Conservation (phyloP, 805 yeast genomes). For the Schwanniomyces vanrijiae region DNA sequence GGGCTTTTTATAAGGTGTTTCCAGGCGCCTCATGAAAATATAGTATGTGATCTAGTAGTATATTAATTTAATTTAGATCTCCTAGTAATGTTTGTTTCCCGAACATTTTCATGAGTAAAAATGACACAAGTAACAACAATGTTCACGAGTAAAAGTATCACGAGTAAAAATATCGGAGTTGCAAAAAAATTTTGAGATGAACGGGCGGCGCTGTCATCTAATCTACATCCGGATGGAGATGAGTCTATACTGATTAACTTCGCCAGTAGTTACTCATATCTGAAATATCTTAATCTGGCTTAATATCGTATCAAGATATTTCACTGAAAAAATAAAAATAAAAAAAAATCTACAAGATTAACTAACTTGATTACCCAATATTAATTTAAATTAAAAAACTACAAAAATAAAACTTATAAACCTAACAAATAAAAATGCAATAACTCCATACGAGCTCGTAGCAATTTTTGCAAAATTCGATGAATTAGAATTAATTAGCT, state of each 20-base stretch:
- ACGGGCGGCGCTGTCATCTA: background rate
- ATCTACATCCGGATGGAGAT: background rate
- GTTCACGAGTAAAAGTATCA: background rate
- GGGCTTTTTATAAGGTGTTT: background rate
- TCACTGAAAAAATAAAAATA: too few relatives aligned
- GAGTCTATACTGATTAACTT: background rate
- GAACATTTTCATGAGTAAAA: too few relatives aligned
- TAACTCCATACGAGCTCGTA: background rate
- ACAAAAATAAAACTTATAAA: background rate
- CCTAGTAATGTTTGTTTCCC: too few relatives aligned
- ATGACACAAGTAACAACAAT: too few relatives aligned
- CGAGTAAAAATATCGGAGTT: slow-evolving; percentile 1
- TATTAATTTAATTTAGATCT: too few relatives aligned
- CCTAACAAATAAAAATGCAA: background rate
- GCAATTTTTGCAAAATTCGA: background rate
- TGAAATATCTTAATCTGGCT: too few relatives aligned
- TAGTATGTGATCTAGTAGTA: too few relatives aligned
- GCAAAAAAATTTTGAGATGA: background rate
- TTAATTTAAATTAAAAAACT: background rate
- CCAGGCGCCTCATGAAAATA: background rate
- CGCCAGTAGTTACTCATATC: background rate
- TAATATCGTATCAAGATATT: too few relatives aligned
- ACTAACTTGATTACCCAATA: background rate
- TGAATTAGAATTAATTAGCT: slow-evolving; percentile 27
- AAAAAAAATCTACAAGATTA: background rate